These are phyloP conservation scores for Pachyrhizus erosus DNA, from an alignment of 306 rosid genomes.

Conservation along the genomic window DNA sequence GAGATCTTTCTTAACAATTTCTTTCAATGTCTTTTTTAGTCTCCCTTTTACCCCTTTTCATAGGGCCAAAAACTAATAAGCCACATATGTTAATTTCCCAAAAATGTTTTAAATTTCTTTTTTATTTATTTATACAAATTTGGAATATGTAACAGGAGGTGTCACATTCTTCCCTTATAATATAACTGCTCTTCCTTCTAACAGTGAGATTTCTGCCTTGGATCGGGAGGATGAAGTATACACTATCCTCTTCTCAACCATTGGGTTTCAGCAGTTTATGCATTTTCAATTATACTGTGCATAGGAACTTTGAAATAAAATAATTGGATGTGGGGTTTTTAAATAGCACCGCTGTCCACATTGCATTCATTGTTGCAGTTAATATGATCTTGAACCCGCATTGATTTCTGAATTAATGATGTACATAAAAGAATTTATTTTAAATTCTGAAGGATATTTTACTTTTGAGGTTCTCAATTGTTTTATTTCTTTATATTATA, in stretches of 20 bases:
- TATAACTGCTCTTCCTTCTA: not conserved
- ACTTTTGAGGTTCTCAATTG: not conserved
- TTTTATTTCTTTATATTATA: not conserved
- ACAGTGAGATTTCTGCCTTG: not conserved
- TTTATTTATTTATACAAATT: too few relatives aligned
- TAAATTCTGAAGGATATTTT: constrained; percentile 4
- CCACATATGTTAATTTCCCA: too few relatives aligned
- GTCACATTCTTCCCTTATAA: not conserved
- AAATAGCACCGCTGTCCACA: not conserved
- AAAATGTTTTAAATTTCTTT: too few relatives aligned
- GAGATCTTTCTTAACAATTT: not conserved
- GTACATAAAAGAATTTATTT: not conserved
- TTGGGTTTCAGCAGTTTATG: not conserved
- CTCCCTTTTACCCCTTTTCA: not conserved
- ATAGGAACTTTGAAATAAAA: too few relatives aligned
- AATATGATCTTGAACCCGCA: not conserved
- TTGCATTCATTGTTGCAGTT: not conserved
- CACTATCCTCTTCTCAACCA: not conserved
- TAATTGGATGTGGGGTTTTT: too few relatives aligned
- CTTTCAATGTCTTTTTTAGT: not conserved
- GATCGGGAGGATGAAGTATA: not conserved
- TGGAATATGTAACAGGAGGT: not conserved
- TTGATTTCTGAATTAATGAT: constrained; percentile 6
- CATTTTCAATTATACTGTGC: not conserved
- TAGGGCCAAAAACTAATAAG: too few relatives aligned